Base-by-base conservation (phyloP, 768 basidiomycete genomes). In the Coprinopsis sp. region DNA sequence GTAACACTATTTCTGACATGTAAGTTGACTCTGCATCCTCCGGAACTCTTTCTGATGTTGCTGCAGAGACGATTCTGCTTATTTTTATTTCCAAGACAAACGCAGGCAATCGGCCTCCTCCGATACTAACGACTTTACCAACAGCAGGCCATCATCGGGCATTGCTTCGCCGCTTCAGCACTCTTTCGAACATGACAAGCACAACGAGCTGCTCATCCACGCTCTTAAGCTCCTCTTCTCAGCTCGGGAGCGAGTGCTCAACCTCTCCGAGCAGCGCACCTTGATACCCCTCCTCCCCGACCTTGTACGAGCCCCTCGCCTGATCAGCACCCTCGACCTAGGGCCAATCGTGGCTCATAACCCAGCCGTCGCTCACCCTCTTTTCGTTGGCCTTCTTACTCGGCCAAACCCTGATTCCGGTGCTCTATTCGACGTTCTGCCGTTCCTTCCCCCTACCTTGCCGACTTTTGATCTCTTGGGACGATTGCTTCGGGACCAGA, bases 221-320 rank as follows among this genome's bases (percentile, higher is more conserved):
- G 82, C 76, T 19, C 78, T 87, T 76, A 76, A 75, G 42, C 74
- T 89, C 16, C 69, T 90, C 23, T 70, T 89, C 13, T 72, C 77
- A 29, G 85, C 83, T 33, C 78, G 84, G 43, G 77, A 81, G 51
- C 80, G 87, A 41, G 84, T 82, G 21, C 76, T 90, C 33, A 82
- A 78, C 28, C 76, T 90, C 41, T 72, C 83, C 30, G 87, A 90
- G 68, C 84, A 84, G 70, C 78, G 86, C 47, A 83, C 86, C 58
- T 46, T 75, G 64, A 39, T 51, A 27, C 29, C 24, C 18, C 51
- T 72, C 28, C 70, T 78, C 33, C 62, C 73, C 10, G 67, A 73
- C 41, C 64, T 78, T 14, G 68, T 69, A n/a, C n/a, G n/a, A 16
- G 57, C 65, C 40, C 67, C 76, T 16, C 67, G 67, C 46, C 70